A percentile compares a stretch with the other conserved stretches of the same genome.
Conservation (phyloP, 2,329 filamentous ascomycete genomes). For the Stemphylium beticola region DNA sequence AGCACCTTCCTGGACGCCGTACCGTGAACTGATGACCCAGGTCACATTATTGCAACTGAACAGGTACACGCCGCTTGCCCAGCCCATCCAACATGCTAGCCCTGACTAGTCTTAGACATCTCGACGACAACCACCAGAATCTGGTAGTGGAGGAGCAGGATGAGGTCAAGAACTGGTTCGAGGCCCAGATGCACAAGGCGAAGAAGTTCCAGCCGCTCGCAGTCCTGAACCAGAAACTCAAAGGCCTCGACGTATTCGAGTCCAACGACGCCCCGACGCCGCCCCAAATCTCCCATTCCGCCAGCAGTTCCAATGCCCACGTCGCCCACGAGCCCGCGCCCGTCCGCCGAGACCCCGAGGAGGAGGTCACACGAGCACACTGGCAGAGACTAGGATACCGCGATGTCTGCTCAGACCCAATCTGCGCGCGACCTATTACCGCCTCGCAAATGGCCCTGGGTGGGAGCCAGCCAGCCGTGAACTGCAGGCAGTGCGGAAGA, state of each 20-base stretch:
- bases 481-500: slow-evolving; percentile 90
- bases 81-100: slow-evolving; percentile 12
- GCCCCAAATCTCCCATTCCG: slow-evolving; percentile 40
- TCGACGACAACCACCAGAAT: slow-evolving; percentile 90
- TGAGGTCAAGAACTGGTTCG: slow-evolving; percentile 96
- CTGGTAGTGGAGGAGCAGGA: slow-evolving; percentile 87
- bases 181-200: slow-evolving; percentile 90
- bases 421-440: slow-evolving; percentile 64
- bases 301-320: slow-evolving; percentile 41
- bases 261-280: slow-evolving; percentile 74
- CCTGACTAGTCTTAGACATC: slow-evolving; percentile 60
- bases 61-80: slow-evolving; percentile 29
- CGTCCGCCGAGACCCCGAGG: slow-evolving; percentile 74
- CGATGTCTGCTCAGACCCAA: slow-evolving; percentile 85
- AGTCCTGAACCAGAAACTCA: slow-evolving; percentile 89
- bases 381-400: slow-evolving; percentile 81
- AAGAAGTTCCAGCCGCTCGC: slow-evolving; percentile 92
- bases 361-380: slow-evolving; percentile 83
- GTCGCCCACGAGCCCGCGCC: slow-evolving; percentile 40
- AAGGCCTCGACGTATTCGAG: slow-evolving; percentile 91
- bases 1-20: slow-evolving; percentile 8
- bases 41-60: slow-evolving; percentile 93
- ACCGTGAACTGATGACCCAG: slow-evolving; percentile 55
- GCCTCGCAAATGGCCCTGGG: slow-evolving; percentile 69
- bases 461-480: slow-evolving; percentile 80